Base-by-base conservation (phyloP, 1,284 basidiomycete species). In the Pascua sp. region DNA sequence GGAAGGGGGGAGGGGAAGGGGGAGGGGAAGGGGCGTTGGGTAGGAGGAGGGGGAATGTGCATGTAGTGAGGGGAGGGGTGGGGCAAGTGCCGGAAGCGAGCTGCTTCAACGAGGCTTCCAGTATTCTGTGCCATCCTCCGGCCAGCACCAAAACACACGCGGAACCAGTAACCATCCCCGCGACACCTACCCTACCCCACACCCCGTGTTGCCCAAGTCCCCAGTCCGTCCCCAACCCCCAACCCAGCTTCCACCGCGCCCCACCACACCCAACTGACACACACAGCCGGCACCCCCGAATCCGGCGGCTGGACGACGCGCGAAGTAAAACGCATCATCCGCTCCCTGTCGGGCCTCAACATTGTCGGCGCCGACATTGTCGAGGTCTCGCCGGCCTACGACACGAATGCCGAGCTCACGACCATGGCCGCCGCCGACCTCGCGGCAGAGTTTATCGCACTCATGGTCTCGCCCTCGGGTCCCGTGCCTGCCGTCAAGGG, bases 341-440 rank as follows among this genome's bases (percentile, higher is more conserved):
- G 77, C 49, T 68, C 70, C 1, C 65, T 80, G 0, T 62, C 66
- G 7, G 75, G 75, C 1, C 69, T 79, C 46, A 77, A 79, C 68
- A 64, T 79, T 45, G 78, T 75, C 54, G 72, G 87, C 47, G 85
- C 85, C 1, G 87, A 89, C 68, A 78, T 90, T 24, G 75, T 75
- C 52, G 73, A 75, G 56, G 66, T 75, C 3, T 63, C 71, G 0
- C 70, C 76, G 4, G 71, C 72, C 3, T 77, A 76, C 59, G 76
- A 77, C 60, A 70, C 72, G 5, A 69, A 77, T 47, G 70, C 69
- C 39, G 75, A 77, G 54, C 67, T 77, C 16, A 74, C 75, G 1
- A 70, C 68, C 36, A 73, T 76, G 53, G 73, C 71, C 12, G 75
- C 75, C 5, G 74, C 75, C 8, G 75, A 77, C 52, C 66, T 75